These are phyloP conservation scores for Funneliformis mosseae DNA, from an alignment of 192 early-diverging fungal species.

Conservation along the genomic window DNA sequence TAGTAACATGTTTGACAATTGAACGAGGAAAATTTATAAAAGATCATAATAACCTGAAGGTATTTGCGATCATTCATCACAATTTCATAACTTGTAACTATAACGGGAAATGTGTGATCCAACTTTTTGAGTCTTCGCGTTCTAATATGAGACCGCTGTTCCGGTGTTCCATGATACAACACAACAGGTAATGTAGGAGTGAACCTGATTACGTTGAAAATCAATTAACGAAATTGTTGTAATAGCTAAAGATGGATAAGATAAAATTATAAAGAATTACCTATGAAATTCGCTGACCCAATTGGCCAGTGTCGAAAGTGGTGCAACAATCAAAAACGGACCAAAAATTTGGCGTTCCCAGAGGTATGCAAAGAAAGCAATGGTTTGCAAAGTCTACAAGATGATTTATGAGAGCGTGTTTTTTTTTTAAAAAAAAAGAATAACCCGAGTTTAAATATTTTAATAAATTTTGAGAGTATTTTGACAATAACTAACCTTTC, in stretches of 20 bases:
- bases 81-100: constrained; percentile 92
- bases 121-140: constrained; percentile 65
- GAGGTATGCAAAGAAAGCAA: constrained; percentile 84
- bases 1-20: constrained; percentile 8
- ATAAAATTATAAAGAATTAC: constrained; percentile 34
- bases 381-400: constrained; percentile 87
- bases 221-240: background rate
- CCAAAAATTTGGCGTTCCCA: constrained; percentile 79
- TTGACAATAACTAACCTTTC: constrained; percentile 55
- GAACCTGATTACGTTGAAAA: constrained; percentile 55
- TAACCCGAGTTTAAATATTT: background rate
- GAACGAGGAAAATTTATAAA: background rate
- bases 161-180: constrained; percentile 80
- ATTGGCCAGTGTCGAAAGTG: constrained; percentile 87
- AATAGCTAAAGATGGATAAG: background rate
- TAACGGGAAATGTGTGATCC: constrained; percentile 74
- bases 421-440: background rate
- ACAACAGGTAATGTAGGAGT: constrained; percentile 77
- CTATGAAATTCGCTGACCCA: constrained; percentile 91
- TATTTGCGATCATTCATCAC: constrained; percentile 80
- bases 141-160: constrained; percentile 71
- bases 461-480: background rate
- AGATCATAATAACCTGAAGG: constrained; percentile 46
- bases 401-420: background rate
- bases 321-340: constrained; percentile 88